These are phyloP conservation scores for Magnolia officinalis DNA, from an alignment of 164 flowering plant genomes.

Conservation along the genomic window DNA sequence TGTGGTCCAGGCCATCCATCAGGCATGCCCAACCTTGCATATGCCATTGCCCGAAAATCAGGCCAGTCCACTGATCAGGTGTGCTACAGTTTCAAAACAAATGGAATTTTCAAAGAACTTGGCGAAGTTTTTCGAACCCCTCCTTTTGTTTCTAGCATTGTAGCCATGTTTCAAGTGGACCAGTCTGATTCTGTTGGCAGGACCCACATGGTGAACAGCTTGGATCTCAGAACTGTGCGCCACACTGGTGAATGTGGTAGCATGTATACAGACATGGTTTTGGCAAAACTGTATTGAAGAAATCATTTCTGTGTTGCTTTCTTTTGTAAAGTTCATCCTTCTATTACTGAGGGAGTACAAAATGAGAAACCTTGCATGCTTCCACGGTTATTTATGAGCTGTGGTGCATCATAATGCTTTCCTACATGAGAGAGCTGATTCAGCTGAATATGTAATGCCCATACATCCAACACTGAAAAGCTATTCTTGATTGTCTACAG, in stretches of 20 bases:
- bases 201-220: not conserved
- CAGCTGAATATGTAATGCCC: not conserved
- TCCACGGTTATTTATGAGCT: not conserved
- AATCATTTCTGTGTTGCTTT: not conserved
- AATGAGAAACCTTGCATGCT: not conserved
- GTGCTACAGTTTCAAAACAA: not conserved
- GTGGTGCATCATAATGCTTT: not conserved
- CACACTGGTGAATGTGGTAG: not conserved
- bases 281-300: not conserved
- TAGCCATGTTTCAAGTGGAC: not conserved
- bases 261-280: not conserved
- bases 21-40: too few relatives aligned
- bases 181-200: not conserved
- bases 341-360: not conserved
- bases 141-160: not conserved
- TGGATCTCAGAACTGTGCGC: not conserved
- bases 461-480: not conserved
- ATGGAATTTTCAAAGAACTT: not conserved
- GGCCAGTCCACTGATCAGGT: not conserved
- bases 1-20: too few relatives aligned
- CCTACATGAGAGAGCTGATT: not conserved
- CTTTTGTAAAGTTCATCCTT: not conserved
- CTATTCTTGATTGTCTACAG: conserved; percentile 37
- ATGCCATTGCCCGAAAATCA: not conserved
- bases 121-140: not conserved